Evolutionary conservation across 139 green algal genomes (phyloP), one percentile per base, ranked within the genome.

Genomic region (Ettlia oleoabundans): DNA sequence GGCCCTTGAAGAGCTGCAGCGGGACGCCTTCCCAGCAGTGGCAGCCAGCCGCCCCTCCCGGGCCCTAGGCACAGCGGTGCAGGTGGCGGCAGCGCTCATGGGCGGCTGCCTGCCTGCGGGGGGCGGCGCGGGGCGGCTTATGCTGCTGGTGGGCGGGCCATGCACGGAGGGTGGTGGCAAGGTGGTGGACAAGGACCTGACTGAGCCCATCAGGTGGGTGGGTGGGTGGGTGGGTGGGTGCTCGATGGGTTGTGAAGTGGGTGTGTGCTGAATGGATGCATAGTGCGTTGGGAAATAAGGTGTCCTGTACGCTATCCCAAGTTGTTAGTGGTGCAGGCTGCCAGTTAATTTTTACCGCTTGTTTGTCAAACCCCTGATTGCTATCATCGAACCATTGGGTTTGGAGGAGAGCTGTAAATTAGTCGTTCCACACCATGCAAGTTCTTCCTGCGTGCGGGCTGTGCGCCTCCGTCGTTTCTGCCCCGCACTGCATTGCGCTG

Each of bases 71-170:
- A 97, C 94, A 26, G 97, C 97, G 26, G 88, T 99, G 77, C 87
- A 95, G 86, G 95, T 99, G 70, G 94, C 96, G 7, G 84, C 92
- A 0, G 89, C 90, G 10, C 80, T 99, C 80, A 88, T 97, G 82
- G 92, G 90, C 42, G 94, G 92, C 2, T 95, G 88, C 47, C 82
- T 98, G 33, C 90, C 92, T 0, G 82, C 86, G n/a, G 91, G 92
- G 67, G 91, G 83, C 35, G 94, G 90, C 83, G 91, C 92, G 15
- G 89, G 87, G 21, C 91, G 95, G 51, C 90, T 99, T 52, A 89
- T 99, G 79, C 88, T 98, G 26, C 96, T 99, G 72, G 91, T 98
- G 21, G 96, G 95, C 24, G 97, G 97, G 2, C 95, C 97, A 13
- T 93, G 90, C 86, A 99, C 97, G 19, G 93, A 97, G 80, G 97